Base-by-base conservation (phyloP, 1,139 yeast species). In the Yamadazyma dushanensis region DNA sequence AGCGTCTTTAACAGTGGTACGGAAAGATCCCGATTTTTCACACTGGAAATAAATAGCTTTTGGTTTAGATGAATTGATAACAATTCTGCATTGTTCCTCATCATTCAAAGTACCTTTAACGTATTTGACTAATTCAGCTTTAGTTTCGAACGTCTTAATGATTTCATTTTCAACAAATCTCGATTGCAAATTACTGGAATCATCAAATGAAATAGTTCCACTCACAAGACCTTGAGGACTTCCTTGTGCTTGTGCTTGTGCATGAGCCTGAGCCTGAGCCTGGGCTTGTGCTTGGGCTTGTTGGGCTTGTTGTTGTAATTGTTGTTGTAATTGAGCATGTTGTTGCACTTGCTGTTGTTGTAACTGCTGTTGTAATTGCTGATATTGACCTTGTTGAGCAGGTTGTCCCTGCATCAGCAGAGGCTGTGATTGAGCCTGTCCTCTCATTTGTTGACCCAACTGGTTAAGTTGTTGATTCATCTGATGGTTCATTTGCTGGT, bases 11-110 rank as follows among this genome's bases (percentile, higher is more conserved):
- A 71, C 77, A 2, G 77, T 71, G 30, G 77, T 71, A 50, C 77
- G 57, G 47, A 70, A 71, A 17, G 65, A 57, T 2, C 77, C 77
- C 7, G 71, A 62, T 36, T 75, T 55, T 49, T 71, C 77, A 50
- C 77, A 71, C 50, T 70, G 76, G 54, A 70, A 71, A 51, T 71
- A 71, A 11, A 71, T 72, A 2, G 77, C 77, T 51, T 71, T 70
- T 16, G 76, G 75, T 50, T 71, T 71, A 16, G 74, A 67, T 23
- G 73, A 66, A 50, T 69, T 69, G 47, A 71, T 70, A 31, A 71
- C 77, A 49, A 71, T 70, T 49, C 70, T 63, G 51, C 76, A 69
- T 40, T 64, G 66, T 48, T 71, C 77, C 45, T 67, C 72, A 31
- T 61, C 65, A 42, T 68, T 65, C 38, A 71, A 63, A 24, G 58